These are phyloP conservation scores for Mycena belliarum DNA, from an alignment of 768 basidiomycete genomes.

Conservation along the genomic window DNA sequence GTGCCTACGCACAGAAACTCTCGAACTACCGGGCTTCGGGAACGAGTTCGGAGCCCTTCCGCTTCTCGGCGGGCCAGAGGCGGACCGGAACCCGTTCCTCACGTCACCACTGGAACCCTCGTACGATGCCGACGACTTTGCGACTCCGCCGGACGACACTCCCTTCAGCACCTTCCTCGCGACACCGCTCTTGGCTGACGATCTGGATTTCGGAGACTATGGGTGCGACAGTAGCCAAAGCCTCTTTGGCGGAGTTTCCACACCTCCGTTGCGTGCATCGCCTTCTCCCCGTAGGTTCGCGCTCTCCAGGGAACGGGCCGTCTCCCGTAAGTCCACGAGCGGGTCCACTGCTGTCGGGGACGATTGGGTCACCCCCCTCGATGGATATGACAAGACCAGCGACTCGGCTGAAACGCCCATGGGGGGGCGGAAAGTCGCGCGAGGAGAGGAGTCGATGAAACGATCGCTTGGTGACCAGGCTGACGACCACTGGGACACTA, in stretches of 20 bases:
- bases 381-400: no score
- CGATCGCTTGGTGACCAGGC: not conserved
- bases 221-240: not conserved
- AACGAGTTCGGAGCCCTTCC: not conserved
- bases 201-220: not conserved
- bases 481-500: not conserved
- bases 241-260: not conserved
- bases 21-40: not conserved
- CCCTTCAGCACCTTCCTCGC: slow-evolving; percentile 9
- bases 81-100: not conserved
- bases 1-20: not conserved
- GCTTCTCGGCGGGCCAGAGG: not conserved
- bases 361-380: no score
- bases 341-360: not conserved
- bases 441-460: not conserved
- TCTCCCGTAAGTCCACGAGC: not conserved
- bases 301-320: not conserved
- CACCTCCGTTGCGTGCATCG: not conserved
- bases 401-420: no score
- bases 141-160: slow-evolving; percentile 9
- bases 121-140: slow-evolving; percentile 2
- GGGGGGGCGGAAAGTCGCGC: not conserved
- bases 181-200: not conserved
- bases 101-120: slow-evolving; percentile 2
- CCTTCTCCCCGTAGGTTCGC: not conserved